Evolutionary conservation across 768 basidiomycete species (phyloP), one percentile per base, ranked within the genome.

Genomic region (Butyriboletus loyo): DNA sequence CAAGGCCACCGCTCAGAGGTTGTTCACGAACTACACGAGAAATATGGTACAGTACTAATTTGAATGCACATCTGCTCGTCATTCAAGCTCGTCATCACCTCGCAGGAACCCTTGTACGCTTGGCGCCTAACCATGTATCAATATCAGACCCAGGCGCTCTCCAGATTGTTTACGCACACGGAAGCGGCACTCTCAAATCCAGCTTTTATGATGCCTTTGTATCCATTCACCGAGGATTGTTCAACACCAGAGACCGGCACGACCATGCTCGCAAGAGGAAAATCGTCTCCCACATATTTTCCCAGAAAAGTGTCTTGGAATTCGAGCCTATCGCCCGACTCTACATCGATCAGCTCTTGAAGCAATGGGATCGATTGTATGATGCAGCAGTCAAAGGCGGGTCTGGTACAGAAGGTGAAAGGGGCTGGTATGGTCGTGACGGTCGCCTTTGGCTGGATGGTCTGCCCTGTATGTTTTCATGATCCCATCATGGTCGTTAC

Each of bases 191-290:
- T 6, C 77, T 87, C 51, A 93, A 92, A 62, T 81, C 85, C 15
- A 64, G 79, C n/a, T 91, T 90, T 67, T 90, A 87, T 64, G 84
- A 87, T 52, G 83, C 82, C 14, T 92, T 92, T 59, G 87, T 91
- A 24, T 85, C 85, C 27, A 87, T 89, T 52, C 74, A 72, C 30
- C 79, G 85, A 28, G 86, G 87, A 1, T 72, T 91, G 27, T 90
- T 91, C 79, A 89, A 86, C 67, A 88, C 87, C 17, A 83, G 90
- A 40, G 81, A 87, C 62, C 82, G 90, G 30, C 64, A 70, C 7
- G 88, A 92, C 52, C 92, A 96, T 66, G 78, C 89, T 7, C 83
- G 92, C 38, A 96, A 94, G 72, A 85, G 92, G 73, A 96, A 96
- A 73, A 89, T 97, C 54, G 81, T 96, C 41, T 86, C 89, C 1